These are phyloP conservation scores for Candida fluviatilis DNA, from an alignment of 805 yeast genomes.

Conservation along the genomic window DNA sequence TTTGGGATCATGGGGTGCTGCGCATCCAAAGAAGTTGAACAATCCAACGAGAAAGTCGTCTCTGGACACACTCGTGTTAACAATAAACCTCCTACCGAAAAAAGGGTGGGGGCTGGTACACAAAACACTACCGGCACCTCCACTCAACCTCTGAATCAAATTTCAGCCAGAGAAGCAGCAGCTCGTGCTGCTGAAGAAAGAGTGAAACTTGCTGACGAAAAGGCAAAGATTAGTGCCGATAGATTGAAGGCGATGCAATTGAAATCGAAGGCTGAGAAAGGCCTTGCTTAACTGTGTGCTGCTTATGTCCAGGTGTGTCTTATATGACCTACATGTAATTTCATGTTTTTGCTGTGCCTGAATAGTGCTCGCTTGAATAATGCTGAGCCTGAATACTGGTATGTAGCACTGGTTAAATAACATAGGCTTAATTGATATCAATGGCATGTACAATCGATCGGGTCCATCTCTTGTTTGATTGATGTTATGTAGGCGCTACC, in stretches of 20 bases:
- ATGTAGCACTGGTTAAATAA: too few relatives aligned
- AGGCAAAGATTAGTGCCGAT: conserved; percentile 22
- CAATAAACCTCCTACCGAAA: background rate
- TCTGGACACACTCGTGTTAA: background rate
- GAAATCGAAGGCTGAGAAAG: conserved; percentile 30
- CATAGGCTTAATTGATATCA: too few relatives aligned
- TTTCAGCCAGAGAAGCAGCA: conserved; percentile 25
- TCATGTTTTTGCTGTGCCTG: too few relatives aligned
- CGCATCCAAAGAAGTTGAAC: conserved; percentile 13
- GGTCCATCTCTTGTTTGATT: too few relatives aligned
- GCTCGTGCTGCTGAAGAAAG: conserved; percentile 40
- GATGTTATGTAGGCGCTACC: too few relatives aligned
- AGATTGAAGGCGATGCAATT: conserved; percentile 27
- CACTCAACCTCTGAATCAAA: background rate
- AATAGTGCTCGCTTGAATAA: too few relatives aligned
- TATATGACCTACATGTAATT: too few relatives aligned
- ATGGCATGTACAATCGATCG: too few relatives aligned
- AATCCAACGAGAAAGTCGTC: background rate
- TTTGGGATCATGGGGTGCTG: conserved; percentile 21
- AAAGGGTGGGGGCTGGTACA: background rate
- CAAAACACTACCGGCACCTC: conserved; percentile 1
- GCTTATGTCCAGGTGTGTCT: too few relatives aligned
- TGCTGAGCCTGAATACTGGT: too few relatives aligned
- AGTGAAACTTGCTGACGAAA: conserved; percentile 23
- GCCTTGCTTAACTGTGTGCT: conserved; percentile 14